Evolutionary conservation across 805 yeast species (phyloP).

Genomic region (Yarrowia deformans): DNA sequence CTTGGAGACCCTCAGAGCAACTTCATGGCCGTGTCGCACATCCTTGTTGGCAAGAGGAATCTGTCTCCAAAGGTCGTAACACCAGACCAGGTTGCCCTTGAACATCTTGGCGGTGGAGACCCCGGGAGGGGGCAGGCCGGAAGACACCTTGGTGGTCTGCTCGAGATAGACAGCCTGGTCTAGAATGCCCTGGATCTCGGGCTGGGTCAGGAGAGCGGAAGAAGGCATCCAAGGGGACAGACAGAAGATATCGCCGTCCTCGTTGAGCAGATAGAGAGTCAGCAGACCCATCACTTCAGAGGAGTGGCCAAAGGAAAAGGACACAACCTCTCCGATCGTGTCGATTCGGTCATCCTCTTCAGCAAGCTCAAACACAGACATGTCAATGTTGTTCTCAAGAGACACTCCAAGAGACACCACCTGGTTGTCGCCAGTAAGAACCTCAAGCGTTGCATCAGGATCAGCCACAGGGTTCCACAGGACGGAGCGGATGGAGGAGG

Average conservation of each 20-base stretch:
- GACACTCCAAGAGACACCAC: slow-evolving; percentile 53
- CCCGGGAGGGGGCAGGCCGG: not conserved
- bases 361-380: slow-evolving; percentile 32
- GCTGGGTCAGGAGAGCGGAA: slow-evolving; percentile 52
- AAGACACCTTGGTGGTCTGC: slow-evolving; percentile 40
- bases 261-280: slow-evolving; percentile 60
- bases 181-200: slow-evolving; percentile 49
- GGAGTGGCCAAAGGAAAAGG: slow-evolving; percentile 57
- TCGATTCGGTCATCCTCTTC: slow-evolving; percentile 32
- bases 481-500: slow-evolving; percentile 50
- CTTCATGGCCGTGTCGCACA: slow-evolving; percentile 43
- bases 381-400: not conserved
- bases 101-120: slow-evolving; percentile 36
- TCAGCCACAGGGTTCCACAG: slow-evolving; percentile 58
- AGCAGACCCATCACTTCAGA: slow-evolving; percentile 54
- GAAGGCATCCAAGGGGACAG: slow-evolving; percentile 71
- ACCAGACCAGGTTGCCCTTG: slow-evolving; percentile 43
- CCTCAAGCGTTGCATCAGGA: slow-evolving; percentile 55
- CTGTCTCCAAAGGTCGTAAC: slow-evolving; percentile 44
- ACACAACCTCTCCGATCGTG: slow-evolving; percentile 47
- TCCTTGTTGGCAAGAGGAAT: slow-evolving; percentile 41
- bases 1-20: slow-evolving; percentile 11
- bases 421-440: slow-evolving; percentile 51
- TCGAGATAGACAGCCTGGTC: slow-evolving; percentile 50
- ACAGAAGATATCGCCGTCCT: slow-evolving; percentile 65